Evolutionary conservation across 2,329 filamentous ascomycete genomes (phyloP), one percentile per base, ranked within the genome.

Genomic region (Curvularia eragrostidis): DNA sequence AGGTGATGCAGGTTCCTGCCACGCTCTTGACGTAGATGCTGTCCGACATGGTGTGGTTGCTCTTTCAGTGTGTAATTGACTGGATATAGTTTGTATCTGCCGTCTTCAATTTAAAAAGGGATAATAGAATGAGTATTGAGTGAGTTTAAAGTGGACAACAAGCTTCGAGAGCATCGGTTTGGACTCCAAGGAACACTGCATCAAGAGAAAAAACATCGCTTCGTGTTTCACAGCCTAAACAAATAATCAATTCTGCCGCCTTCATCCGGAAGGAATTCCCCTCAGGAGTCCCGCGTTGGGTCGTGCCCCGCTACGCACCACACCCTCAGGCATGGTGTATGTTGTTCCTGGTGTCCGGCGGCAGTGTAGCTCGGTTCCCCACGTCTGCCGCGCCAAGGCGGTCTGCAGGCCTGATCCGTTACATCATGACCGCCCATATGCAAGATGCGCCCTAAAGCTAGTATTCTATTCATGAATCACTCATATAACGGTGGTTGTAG

Each of bases 1-100:
- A 80, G 10, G 80, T 78, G 52, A 82, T 76, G 55, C 79, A 81
- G 34, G 77, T 80, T 46, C 79, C 79, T 44, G 80, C 72, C 13
- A 83, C 75, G 46, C 75, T 63, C 63, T 79, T 74, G 47, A 71
- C 68, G 44, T 74, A 65, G 30, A 62, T 60, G 53, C 66, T 74
- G 48, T 74, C 69, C 13, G 74, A 73, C 73, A 76, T 77, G 15
- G 28, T 65, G 52, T 32, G 8, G 19, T 52, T 7, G 51, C 15
- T 36, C 39, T 42, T 42, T 24, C 24, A 19, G 15, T 46, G 9
- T 30, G 21, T 13, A 3, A 3, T 21, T 23, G 3, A 23, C 21
- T 30, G 1, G 26, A 21, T 18, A 32, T 15, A 30, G 4, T n/a
- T 12, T 24, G 32, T 3, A 23, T 0, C 28, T 7, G 8, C 13